phyloP scores from a whole-genome alignment of 768 basidiomycete genomes.

The Rhizopogon roseolus region DNA sequence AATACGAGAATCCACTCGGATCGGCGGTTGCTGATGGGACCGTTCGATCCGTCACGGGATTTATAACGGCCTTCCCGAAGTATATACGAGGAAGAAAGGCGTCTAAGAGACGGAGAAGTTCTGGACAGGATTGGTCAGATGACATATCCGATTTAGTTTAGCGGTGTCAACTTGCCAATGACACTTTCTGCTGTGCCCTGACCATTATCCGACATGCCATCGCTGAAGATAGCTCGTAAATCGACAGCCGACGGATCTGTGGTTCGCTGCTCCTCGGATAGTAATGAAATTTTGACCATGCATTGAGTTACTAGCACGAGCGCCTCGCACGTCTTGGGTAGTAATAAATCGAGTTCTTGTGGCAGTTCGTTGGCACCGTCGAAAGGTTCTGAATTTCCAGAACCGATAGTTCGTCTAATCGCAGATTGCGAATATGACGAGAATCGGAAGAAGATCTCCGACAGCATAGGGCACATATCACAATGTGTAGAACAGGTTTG shows the following conservation, averaged over 20 bases:
- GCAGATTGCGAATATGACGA: slow-evolving; percentile 53
- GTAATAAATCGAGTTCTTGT: slow-evolving; percentile 55
- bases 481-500: slow-evolving; percentile 33
- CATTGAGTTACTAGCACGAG: slow-evolving; percentile 77
- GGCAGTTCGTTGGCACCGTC: slow-evolving; percentile 10
- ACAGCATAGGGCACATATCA: slow-evolving; percentile 53
- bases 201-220: slow-evolving; percentile 32
- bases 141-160: not conserved
- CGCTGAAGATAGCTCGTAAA: slow-evolving; percentile 39
- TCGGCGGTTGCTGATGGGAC: slow-evolving; percentile 26
- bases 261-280: slow-evolving; percentile 29
- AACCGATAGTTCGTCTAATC: slow-evolving; percentile 43
- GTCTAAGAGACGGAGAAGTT: slow-evolving; percentile 70
- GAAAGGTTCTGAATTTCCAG: slow-evolving; percentile 7
- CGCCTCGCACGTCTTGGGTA: slow-evolving; percentile 79
- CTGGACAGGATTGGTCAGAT: slow-evolving; percentile 32
- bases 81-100: slow-evolving; percentile 81
- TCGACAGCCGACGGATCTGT: slow-evolving; percentile 4
- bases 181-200: slow-evolving; percentile 49
- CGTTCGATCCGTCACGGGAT: slow-evolving; percentile 1
- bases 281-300: slow-evolving; percentile 57
- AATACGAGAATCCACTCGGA: slow-evolving; percentile 65
- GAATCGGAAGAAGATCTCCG: slow-evolving; percentile 56
- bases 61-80: slow-evolving; percentile 58
- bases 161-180: slow-evolving; percentile 43